A percentile compares a stretch with the other conserved stretches of the same genome.
phyloP scores from a whole-genome alignment of 345 rosid genomes.

The Lagerstroemia speciosa region DNA sequence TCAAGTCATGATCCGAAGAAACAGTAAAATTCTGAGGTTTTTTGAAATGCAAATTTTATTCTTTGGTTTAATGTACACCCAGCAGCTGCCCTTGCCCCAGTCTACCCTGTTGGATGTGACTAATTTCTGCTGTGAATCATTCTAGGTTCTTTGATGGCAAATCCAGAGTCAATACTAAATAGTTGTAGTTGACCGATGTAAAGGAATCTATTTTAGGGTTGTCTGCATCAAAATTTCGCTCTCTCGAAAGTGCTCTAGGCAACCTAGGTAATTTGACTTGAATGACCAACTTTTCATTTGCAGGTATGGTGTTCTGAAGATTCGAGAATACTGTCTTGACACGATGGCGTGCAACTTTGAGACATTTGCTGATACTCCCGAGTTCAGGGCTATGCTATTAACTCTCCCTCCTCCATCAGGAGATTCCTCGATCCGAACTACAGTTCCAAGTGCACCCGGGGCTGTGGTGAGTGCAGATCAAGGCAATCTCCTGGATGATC shows the following conservation, averaged over 20 bases:
- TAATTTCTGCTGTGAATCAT: no score
- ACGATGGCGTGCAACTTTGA: conserved; percentile 78
- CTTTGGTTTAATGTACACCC: no score
- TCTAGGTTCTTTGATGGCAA: no score
- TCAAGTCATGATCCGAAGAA: not conserved
- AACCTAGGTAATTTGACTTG: not conserved
- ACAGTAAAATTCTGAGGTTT: no score
- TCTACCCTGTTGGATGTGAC: no score
- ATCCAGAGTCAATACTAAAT: no score
- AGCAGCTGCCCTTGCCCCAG: no score
- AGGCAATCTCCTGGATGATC: conserved; percentile 80
- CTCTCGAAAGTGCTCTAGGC: not conserved
- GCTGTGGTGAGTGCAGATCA: conserved; percentile 56
- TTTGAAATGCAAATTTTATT: no score
- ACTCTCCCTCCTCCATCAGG: conserved; percentile 94
- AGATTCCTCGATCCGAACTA: conserved; percentile 80
- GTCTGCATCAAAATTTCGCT: not conserved
- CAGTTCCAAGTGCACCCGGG: conserved; percentile 89
- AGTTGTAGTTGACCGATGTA: not conserved
- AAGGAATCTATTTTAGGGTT: not conserved
- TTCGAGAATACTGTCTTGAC: conserved; percentile 83
- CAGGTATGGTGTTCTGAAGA: conserved; percentile 90
- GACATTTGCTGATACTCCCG: conserved; percentile 67
- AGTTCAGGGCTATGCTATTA: conserved; percentile 84
- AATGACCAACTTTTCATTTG: conserved; percentile 9